Percentiles rank a stretch among this genome's conserved stretches.
These are phyloP conservation scores for Phytophthora ohioensis DNA, from an alignment of 352 stramenopile genomes.

Conservation along the genomic window DNA sequence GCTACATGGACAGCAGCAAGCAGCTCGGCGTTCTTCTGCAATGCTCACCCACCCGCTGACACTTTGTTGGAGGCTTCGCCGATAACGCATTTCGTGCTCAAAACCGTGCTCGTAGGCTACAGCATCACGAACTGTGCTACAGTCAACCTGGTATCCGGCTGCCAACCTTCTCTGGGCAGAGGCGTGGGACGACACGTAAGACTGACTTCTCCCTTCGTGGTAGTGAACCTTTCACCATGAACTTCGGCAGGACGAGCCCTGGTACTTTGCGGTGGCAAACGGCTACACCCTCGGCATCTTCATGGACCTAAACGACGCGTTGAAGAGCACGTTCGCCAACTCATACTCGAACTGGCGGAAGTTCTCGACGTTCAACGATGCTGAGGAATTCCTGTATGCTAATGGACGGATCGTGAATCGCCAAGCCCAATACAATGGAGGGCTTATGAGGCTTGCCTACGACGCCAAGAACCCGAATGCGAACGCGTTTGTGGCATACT, in stretches of 20 bases:
- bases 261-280: slow-evolving; percentile 59
- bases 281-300: slow-evolving; percentile 55
- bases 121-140: no score
- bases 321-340: slow-evolving; percentile 47
- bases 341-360: slow-evolving; percentile 57
- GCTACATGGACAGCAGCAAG: no score
- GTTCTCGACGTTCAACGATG: slow-evolving; percentile 49
- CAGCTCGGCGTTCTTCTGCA: no score
- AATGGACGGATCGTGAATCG: slow-evolving; percentile 19
- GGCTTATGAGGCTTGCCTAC: slow-evolving; percentile 25
- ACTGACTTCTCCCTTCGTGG: no score
- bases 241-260: slow-evolving; percentile 10
- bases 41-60: no score
- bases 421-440: slow-evolving; percentile 1
- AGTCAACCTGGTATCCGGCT: no score
- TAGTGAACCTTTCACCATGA: background rate
- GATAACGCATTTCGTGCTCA: no score
- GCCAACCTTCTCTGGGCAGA: no score
- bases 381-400: slow-evolving; percentile 51
- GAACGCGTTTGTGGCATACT: slow-evolving; percentile 66
- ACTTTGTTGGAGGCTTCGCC: no score
- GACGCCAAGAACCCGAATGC: slow-evolving; percentile 48
- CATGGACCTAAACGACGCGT: slow-evolving; percentile 51
- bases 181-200: no score
- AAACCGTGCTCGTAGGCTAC: no score